Evolutionary conservation across 495 filamentous ascomycete genomes (phyloP).

Genomic region (Neurospora sp.): DNA sequence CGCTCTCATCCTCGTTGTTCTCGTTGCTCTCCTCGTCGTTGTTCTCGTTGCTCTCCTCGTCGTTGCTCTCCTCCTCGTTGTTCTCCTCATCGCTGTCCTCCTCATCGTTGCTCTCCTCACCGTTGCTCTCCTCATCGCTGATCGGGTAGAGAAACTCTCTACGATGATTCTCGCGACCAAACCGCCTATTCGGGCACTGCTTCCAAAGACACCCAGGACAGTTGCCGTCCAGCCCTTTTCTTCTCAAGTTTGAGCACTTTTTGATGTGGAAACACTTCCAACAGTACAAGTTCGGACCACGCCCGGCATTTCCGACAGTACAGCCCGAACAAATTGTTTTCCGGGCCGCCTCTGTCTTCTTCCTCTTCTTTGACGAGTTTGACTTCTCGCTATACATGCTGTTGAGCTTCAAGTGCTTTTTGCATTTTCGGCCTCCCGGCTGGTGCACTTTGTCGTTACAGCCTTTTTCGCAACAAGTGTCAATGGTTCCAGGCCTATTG

Average conservation of each 20-base stretch:
- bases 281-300: not conserved
- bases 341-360: not conserved
- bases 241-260: not conserved
- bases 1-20: too few relatives aligned
- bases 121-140: too few relatives aligned
- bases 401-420: not conserved
- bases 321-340: too few relatives aligned
- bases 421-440: not conserved
- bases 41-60: not conserved
- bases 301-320: not conserved
- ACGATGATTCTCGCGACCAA: not conserved
- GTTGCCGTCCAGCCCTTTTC: not conserved
- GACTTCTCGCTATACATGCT: too few relatives aligned
- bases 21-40: too few relatives aligned
- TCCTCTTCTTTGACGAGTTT: not conserved
- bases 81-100: not conserved
- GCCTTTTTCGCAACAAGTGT: not conserved
- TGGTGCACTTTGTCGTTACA: not conserved
- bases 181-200: not conserved
- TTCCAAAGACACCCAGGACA: not conserved
- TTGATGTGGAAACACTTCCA: not conserved
- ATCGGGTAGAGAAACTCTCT: not conserved
- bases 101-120: not conserved
- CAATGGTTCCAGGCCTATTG: rapidly evolving
- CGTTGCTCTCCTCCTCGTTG: not conserved